Percentiles rank a stretch among this genome's conserved stretches.
Conservation (phyloP, 108 stramenopile genomes). For the Pseudonitzschia multistriata region DNA sequence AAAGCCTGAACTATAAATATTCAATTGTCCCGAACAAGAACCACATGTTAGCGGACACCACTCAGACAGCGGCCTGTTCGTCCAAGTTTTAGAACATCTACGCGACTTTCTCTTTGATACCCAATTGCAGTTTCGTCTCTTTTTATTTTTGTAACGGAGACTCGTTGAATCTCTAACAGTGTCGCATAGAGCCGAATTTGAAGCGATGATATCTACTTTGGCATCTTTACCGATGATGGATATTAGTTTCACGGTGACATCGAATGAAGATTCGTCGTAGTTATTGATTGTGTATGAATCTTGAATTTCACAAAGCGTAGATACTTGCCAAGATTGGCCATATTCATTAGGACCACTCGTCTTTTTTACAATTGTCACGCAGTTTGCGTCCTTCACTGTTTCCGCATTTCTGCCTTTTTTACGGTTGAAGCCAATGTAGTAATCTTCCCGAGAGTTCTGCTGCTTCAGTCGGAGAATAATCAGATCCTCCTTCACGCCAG, state of each 20-base stretch:
- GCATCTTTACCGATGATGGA: constrained; percentile 1
- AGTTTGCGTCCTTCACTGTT: constrained; percentile 39
- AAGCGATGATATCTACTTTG: neutral
- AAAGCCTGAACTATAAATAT: neutral
- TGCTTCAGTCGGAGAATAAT: constrained; percentile 4
- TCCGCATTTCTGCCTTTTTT: constrained; percentile 11
- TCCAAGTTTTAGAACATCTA: constrained; percentile 11
- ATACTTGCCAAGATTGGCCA: constrained; percentile 11
- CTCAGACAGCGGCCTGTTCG: neutral
- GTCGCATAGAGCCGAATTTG: constrained; percentile 1
- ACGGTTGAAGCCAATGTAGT: constrained; percentile 45
- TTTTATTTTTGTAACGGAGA: neutral
- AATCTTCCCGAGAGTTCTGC: constrained; percentile 19
- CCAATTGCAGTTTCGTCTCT: neutral
- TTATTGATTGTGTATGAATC: constrained; percentile 13
- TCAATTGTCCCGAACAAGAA: constrained; percentile 4
- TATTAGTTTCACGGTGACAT: constrained; percentile 3
- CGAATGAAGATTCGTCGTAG: neutral
- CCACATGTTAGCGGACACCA: constrained; percentile 10
- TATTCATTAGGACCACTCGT: constrained; percentile 9
- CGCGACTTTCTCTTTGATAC: neutral
- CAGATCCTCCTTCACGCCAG: neutral
- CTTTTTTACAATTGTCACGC: constrained; percentile 28
- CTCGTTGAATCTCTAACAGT: neutral
- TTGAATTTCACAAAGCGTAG: neutral